A percentile compares a stretch with the other conserved stretches of the same genome.
Evolutionary conservation across 768 basidiomycete species (phyloP).

Genomic region (Porphyrellus cyaneotinctus): DNA sequence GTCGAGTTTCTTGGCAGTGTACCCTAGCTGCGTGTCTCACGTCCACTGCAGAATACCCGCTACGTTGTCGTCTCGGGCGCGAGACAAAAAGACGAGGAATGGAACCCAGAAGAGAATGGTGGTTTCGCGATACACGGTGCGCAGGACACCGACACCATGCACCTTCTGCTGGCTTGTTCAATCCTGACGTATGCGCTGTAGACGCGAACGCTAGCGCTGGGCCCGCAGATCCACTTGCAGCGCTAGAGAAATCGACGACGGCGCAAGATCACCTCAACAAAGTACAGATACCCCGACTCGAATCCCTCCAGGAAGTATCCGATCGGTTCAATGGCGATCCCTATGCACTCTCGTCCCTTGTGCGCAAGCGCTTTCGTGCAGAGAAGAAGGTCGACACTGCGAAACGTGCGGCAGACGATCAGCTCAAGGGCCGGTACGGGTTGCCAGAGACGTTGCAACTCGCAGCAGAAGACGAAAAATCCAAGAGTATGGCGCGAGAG

Average conservation of each 20-base stretch:
- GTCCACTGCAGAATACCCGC: conserved; percentile 70
- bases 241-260: conserved; percentile 84
- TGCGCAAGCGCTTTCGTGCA: conserved; percentile 78
- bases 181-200: conserved; percentile 22
- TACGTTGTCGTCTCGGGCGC: conserved; percentile 93
- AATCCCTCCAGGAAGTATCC: conserved; percentile 71
- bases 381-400: conserved; percentile 78
- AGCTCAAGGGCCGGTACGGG: conserved; percentile 70
- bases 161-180: not conserved
- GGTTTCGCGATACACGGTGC: conserved; percentile 85
- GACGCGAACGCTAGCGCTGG: conserved; percentile 65
- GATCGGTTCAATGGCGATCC: conserved; percentile 84
- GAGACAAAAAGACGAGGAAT: conserved; percentile 91
- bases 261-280: conserved; percentile 69
- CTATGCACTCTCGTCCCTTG: conserved; percentile 68
- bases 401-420: conserved; percentile 66
- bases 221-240: conserved; percentile 79
- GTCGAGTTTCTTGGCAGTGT: conserved; percentile 1
- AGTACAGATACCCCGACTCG: conserved; percentile 76
- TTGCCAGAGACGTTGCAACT: conserved; percentile 67
- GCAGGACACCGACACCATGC: conserved; percentile 3
- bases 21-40: not conserved
- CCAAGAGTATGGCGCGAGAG: conserved; percentile 55
- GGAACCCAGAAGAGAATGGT: conserved; percentile 95
- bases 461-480: conserved; percentile 59